Evolutionary conservation across 2,329 filamentous ascomycete genomes (phyloP).

Genomic region (Fusarium miscanthi): DNA sequence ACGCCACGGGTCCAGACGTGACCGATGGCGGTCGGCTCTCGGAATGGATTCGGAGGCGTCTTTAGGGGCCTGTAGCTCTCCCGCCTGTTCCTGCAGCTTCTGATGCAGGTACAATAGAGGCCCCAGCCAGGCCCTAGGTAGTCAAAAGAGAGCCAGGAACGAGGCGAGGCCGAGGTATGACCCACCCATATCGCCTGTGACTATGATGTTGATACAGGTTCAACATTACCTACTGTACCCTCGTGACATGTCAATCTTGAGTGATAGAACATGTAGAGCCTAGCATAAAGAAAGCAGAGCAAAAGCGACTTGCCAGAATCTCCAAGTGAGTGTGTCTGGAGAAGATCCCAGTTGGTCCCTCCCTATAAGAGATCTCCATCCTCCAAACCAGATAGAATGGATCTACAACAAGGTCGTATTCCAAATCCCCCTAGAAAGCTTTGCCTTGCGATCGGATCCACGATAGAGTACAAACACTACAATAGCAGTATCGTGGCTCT

Average conservation of each 20-base stretch:
- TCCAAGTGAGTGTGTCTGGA: conserved; percentile 1
- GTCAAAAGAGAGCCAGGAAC: neutral
- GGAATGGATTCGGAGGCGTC: conserved; percentile 5
- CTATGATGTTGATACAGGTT: neutral
- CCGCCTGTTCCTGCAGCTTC: conserved; percentile 24
- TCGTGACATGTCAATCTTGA: neutral
- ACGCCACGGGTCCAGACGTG: conserved; percentile 26
- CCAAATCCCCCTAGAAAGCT: conserved; percentile 19
- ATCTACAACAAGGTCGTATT: conserved; percentile 17
- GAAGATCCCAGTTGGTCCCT: conserved; percentile 1
- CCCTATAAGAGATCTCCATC: conserved; percentile 3
- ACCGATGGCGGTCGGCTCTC: conserved; percentile 24
- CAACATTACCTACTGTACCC: neutral
- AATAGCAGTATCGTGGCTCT: conserved; percentile 3
- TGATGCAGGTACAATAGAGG: conserved; percentile 16
- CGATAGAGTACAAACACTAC: neutral
- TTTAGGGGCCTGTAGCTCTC: conserved; percentile 12
- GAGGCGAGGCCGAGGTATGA: conserved; percentile 4
- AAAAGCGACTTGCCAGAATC: neutral
- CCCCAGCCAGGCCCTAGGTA: neutral
- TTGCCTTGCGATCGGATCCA: neutral
- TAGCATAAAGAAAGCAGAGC: neutral
- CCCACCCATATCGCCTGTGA: neutral
- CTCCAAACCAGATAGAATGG: conserved; percentile 17
- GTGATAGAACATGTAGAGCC: neutral